phyloP scores from a whole-genome alignment of 768 basidiomycete genomes.

The Hericium erinaceus region DNA sequence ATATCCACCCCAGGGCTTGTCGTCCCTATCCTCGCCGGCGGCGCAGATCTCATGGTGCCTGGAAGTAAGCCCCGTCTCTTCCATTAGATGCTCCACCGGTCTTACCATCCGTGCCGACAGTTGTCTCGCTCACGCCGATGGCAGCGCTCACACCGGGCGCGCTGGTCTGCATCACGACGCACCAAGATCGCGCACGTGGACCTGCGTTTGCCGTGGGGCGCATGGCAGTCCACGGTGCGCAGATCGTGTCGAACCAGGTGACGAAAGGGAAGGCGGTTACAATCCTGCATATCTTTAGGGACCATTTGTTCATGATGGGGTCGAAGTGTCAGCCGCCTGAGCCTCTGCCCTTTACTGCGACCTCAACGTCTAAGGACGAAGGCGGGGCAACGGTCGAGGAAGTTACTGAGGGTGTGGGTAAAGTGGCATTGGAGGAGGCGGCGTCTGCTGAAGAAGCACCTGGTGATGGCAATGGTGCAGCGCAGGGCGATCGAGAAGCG shows the following conservation, averaged over 20 bases:
- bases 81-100: neutral
- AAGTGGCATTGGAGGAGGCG: neutral
- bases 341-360: neutral
- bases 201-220: conserved; percentile 70
- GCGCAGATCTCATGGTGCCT: conserved; percentile 87
- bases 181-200: conserved; percentile 27
- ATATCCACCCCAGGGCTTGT: conserved; percentile 66
- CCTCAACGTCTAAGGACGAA: no score
- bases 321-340: conserved; percentile 49
- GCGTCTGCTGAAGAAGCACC: conserved; percentile 16
- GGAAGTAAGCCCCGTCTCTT: conserved; percentile 47
- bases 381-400: no score
- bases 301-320: conserved; percentile 67
- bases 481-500: neutral
- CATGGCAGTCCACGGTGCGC: conserved; percentile 40
- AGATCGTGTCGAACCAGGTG: conserved; percentile 30
- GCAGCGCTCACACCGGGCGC: conserved; percentile 32
- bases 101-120: neutral
- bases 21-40: conserved; percentile 59
- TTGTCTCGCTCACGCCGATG: conserved; percentile 17
- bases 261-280: conserved; percentile 66
- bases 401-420: neutral
- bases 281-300: conserved; percentile 69
- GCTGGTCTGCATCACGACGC: conserved; percentile 56
- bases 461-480: conserved; percentile 5